Conservation (phyloP, 805 yeast species). For the Metschnikowia henanensis region DNA sequence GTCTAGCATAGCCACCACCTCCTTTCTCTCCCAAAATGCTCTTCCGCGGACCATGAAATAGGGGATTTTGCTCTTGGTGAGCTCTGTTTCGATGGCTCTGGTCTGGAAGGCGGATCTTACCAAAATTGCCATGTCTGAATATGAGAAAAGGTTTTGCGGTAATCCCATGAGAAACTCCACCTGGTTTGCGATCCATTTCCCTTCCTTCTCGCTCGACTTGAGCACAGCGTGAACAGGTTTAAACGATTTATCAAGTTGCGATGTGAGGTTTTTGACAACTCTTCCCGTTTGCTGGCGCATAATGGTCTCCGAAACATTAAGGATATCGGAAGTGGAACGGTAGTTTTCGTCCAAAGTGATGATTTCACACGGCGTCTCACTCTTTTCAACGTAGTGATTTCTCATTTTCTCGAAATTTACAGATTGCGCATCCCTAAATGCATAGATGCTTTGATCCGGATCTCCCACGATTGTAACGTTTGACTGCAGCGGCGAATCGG, state of each 20-base stretch:
- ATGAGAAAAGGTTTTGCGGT: constrained; percentile 43
- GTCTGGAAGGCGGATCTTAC: constrained; percentile 66
- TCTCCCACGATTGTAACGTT: constrained; percentile 92
- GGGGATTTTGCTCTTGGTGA: constrained; percentile 57
- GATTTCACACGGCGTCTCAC: constrained; percentile 22
- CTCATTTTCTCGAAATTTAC: constrained; percentile 63
- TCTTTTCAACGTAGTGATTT: constrained; percentile 27
- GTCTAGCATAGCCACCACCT: constrained; percentile 61
- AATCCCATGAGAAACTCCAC: constrained; percentile 47
- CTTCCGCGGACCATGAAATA: constrained; percentile 69
- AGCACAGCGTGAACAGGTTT: constrained; percentile 48
- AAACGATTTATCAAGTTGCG: constrained; percentile 44
- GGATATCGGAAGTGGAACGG: constrained; percentile 70
- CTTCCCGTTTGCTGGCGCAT: constrained; percentile 62
- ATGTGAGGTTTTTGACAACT: constrained; percentile 40
- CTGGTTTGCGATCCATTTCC: constrained; percentile 56
- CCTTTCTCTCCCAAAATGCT: constrained; percentile 79
- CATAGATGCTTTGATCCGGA: constrained; percentile 94
- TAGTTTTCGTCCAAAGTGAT: constrained; percentile 68
- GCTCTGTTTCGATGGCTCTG: constrained; percentile 60
- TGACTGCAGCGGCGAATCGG: constrained; percentile 30
- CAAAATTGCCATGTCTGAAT: constrained; percentile 69
- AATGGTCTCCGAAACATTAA: constrained; percentile 60
- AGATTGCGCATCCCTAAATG: constrained; percentile 78
- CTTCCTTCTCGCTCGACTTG: constrained; percentile 51